A percentile compares a stretch with the other conserved stretches of the same genome.
Evolutionary conservation across 2,329 filamentous ascomycete genomes (phyloP).

Genomic region (Harringtonia lauricola): DNA sequence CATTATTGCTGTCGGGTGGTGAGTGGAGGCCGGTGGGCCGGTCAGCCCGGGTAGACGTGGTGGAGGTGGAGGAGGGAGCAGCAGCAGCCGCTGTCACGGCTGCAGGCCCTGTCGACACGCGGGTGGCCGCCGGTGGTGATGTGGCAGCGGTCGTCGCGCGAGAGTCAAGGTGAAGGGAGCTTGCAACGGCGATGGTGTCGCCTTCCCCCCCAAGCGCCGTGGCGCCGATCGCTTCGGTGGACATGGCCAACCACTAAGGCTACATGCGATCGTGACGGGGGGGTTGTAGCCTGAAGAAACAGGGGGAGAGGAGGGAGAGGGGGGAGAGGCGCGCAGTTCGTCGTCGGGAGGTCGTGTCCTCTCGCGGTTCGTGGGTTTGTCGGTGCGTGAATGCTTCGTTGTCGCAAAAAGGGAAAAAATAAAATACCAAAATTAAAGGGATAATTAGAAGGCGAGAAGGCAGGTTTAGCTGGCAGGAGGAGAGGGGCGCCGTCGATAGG

Average conservation of each 20-base stretch:
- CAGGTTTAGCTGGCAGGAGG: slow-evolving; percentile 8
- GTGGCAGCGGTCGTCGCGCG: slow-evolving; percentile 1
- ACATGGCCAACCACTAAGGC: slow-evolving; percentile 30
- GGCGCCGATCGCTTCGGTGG: slow-evolving; percentile 42
- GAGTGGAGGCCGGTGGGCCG: slow-evolving; percentile 44
- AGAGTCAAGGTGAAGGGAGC: slow-evolving; percentile 5
- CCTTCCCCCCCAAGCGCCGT: slow-evolving; percentile 27
- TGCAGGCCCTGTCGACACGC: slow-evolving; percentile 1
- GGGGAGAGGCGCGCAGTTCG: slow-evolving; percentile 1
- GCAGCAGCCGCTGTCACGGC: background rate
- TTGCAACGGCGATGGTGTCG: slow-evolving; percentile 16
- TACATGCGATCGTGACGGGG: slow-evolving; percentile 16
- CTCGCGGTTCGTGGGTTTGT: slow-evolving; percentile 1
- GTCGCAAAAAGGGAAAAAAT: slow-evolving; percentile 1
- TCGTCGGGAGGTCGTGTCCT: background rate
- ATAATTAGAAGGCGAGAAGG: slow-evolving; percentile 4
- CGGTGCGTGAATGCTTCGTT: background rate
- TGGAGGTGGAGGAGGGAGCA: slow-evolving; percentile 7
- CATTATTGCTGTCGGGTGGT: slow-evolving; percentile 52
- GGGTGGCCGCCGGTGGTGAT: slow-evolving; percentile 2
- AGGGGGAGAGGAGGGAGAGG: background rate
- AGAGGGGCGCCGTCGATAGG: slow-evolving; percentile 13
- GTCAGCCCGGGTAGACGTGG: slow-evolving; percentile 11
- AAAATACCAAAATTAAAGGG: background rate
- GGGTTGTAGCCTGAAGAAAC: slow-evolving; percentile 12